These are phyloP conservation scores for Puccinia coronata DNA, from an alignment of 1,284 basidiomycete genomes.

Conservation along the genomic window DNA sequence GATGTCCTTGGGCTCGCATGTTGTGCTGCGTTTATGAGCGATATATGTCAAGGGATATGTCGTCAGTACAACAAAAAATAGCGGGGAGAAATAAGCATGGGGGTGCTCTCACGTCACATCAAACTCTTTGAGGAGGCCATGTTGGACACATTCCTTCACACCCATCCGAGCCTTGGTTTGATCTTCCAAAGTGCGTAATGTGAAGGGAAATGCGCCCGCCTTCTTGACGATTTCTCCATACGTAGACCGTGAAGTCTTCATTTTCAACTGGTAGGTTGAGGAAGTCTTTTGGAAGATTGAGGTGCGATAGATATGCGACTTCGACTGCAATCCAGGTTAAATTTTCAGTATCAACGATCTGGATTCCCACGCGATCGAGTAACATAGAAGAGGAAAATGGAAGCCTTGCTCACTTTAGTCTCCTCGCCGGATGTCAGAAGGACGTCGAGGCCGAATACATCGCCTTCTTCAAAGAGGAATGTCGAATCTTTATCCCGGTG, in stretches of 20 bases:
- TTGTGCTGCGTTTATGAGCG: slow-evolving; percentile 52
- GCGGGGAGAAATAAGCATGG: background rate
- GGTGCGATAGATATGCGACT: slow-evolving; percentile 81
- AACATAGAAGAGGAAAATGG: background rate
- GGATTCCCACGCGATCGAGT: background rate
- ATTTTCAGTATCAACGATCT: slow-evolving; percentile 29
- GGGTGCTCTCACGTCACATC: slow-evolving; percentile 65
- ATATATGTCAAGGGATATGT: background rate
- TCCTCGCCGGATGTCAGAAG: slow-evolving; percentile 83
- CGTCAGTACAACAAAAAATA: background rate
- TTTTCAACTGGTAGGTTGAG: slow-evolving; percentile 92
- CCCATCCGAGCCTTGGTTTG: slow-evolving; percentile 94
- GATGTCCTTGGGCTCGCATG: slow-evolving; percentile 52
- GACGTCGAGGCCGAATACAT: slow-evolving; percentile 95
- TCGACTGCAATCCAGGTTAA: slow-evolving; percentile 65
- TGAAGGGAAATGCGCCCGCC: slow-evolving; percentile 96
- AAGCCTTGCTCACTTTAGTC: slow-evolving; percentile 69
- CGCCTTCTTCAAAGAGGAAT: slow-evolving; percentile 82
- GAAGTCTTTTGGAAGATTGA: slow-evolving; percentile 84
- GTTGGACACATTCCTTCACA: slow-evolving; percentile 91
- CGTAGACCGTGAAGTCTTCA: slow-evolving; percentile 91
- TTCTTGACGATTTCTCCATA: slow-evolving; percentile 98
- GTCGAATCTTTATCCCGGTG: slow-evolving; percentile 76
- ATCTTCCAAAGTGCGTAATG: slow-evolving; percentile 87
- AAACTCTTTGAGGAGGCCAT: slow-evolving; percentile 84